Evolutionary conservation across 352 stramenopile species (phyloP), one percentile per base, ranked within the genome.

Genomic region (Phytopythium boreale): DNA sequence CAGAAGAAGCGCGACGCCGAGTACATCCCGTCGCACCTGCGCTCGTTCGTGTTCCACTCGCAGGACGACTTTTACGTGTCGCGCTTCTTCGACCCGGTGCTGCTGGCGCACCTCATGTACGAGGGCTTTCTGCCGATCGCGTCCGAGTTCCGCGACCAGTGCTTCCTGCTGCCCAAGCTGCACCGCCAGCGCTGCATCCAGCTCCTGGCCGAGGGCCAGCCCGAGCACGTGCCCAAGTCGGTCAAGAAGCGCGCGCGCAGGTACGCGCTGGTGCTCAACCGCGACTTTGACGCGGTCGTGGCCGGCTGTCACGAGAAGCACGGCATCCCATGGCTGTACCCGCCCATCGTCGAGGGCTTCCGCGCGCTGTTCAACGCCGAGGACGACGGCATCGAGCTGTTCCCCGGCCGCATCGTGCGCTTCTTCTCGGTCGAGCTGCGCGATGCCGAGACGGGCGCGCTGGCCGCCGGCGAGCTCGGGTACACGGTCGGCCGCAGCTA

Each of bases 121-220:
- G 90, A 98, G 68, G 94, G 94, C n/a, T 98, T 98, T 62, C 74
- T 98, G 60, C 94, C 94, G 34, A 98, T 98, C 64, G 94, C 94
- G 6, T 96, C 89, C 39, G 78, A 94, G 49, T 89, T 84, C 70
- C 74, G 77, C 31, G 75, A 66, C 31, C 69, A 81, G 47, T 84
- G 74, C 51, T 89, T 94, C 61, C 67, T 97, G 47, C 64, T 97
- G 57, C 90, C 92, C 14, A 97, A 97, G 68, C 77, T 98, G 50
- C 90, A 98, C 66, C 75, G 87, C 46, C 75, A 97, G 71, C 88
- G 95, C 46, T 98, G 89, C 69, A 82, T 97, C 12, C 69, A 97
- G 56, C 66, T 89, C 50, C 63, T 95, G 5, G n/a, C 17, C 17
- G 26, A 58, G 9, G 41, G 67, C 15, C 68, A 64, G 0, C 76